Evolutionary conservation across 2,329 filamentous ascomycete species (phyloP).

Genomic region (Colletotrichum sp.): DNA sequence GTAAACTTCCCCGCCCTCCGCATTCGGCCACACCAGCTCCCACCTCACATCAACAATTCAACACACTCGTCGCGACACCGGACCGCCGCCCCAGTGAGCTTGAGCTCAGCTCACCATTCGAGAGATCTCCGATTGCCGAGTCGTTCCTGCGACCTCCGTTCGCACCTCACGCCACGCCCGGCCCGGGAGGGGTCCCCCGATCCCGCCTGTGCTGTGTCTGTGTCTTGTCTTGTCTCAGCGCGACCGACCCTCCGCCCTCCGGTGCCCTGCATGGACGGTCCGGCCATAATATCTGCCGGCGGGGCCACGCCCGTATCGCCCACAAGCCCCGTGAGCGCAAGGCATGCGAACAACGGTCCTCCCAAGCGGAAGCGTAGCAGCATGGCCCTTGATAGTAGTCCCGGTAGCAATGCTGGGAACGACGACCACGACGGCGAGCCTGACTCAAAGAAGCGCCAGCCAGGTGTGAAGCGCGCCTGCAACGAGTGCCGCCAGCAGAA

Average conservation of each 20-base stretch:
- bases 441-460: constrained; percentile 65
- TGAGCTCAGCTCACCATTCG: constrained; percentile 16
- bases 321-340: constrained; percentile 60
- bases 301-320: constrained; percentile 57
- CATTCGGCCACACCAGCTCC: constrained; percentile 21
- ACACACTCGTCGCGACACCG: constrained; percentile 24
- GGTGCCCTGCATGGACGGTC: constrained; percentile 51
- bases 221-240: constrained; percentile 17
- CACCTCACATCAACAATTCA: constrained; percentile 18
- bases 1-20: constrained; percentile 23
- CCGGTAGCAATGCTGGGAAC: constrained; percentile 62
- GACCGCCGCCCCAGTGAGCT: constrained; percentile 21
- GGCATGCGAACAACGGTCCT: constrained; percentile 49
- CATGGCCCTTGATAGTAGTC: constrained; percentile 63
- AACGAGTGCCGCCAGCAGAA: constrained; percentile 89
- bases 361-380: constrained; percentile 66
- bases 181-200: constrained; percentile 22
- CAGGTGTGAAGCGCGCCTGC: constrained; percentile 78
- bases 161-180: constrained; percentile 12
- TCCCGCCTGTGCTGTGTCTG: constrained; percentile 16
- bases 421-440: constrained; percentile 60
- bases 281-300: constrained; percentile 47
- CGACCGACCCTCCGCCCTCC: constrained; percentile 16
- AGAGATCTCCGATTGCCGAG: constrained; percentile 16
- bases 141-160: constrained; percentile 7